Percentiles rank a stretch among this genome's conserved stretches.
Evolutionary conservation across 805 yeast genomes (phyloP).

Genomic region (Kluyveromyces starmeri): DNA sequence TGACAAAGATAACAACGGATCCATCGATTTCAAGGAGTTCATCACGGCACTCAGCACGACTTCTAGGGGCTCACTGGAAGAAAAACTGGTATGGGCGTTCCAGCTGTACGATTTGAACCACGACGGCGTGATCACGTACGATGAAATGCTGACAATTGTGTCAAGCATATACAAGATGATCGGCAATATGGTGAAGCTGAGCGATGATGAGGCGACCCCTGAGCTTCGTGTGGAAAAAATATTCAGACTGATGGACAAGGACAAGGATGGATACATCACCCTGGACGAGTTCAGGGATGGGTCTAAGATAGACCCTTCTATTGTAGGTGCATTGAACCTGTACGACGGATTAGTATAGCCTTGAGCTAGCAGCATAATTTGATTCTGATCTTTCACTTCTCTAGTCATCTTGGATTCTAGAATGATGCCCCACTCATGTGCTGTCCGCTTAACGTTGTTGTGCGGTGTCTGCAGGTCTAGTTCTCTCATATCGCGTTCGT

Average conservation of each 20-base stretch:
- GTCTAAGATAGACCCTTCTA: conserved; percentile 68
- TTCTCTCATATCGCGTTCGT: too few species aligned
- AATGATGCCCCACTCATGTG: too few species aligned
- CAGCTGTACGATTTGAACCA: conserved; percentile 75
- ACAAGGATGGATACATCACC: conserved; percentile 59
- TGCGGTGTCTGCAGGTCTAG: too few species aligned
- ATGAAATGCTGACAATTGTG: conserved; percentile 73
- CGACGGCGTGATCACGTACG: conserved; percentile 66
- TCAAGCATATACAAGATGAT: conserved; percentile 88
- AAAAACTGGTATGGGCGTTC: conserved; percentile 85
- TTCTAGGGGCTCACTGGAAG: conserved; percentile 75
- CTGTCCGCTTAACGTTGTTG: too few species aligned
- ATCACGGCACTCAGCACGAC: conserved; percentile 81
- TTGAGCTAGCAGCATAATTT: too few species aligned
- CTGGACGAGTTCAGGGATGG: conserved; percentile 79
- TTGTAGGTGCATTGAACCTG: conserved; percentile 64
- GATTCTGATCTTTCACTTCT: too few species aligned
- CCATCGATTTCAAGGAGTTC: conserved; percentile 86
- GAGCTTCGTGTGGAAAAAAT: conserved; percentile 78
- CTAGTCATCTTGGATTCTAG: too few species aligned
- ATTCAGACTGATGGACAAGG: conserved; percentile 64
- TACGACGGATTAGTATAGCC: conserved; percentile 71
- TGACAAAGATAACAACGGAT: conserved; percentile 71
- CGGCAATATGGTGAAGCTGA: conserved; percentile 84
- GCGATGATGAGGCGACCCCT: conserved; percentile 87